A percentile compares a stretch with the other conserved stretches of the same genome.
phyloP scores from a whole-genome alignment of 345 rosid species.

The Heritiera fomes region DNA sequence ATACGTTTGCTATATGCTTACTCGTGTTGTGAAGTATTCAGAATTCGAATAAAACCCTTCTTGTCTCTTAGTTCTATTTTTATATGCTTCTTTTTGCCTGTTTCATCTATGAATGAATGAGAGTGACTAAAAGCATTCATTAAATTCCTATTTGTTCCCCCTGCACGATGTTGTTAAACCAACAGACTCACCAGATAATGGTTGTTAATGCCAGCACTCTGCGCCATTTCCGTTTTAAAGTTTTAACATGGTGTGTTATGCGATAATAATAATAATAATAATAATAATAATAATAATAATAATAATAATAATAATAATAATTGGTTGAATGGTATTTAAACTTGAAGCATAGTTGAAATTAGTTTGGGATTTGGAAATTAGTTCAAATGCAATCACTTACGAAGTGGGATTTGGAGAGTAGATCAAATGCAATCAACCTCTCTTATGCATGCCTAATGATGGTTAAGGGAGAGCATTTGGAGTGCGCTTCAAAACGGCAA shows the following conservation, averaged over 20 bases:
- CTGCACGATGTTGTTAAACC: neutral
- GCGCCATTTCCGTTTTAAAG: neutral
- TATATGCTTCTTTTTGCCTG: neutral
- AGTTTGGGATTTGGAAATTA: too few relatives aligned
- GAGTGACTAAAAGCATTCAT: neutral
- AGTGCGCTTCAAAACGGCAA: too few relatives aligned
- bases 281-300: too few relatives aligned
- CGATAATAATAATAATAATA: too few relatives aligned
- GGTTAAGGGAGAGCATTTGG: too few relatives aligned
- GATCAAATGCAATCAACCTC: too few relatives aligned
- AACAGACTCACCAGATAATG: neutral
- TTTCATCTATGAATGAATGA: conserved; percentile 3
- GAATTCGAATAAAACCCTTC: conserved; percentile 20
- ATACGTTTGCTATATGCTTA: conserved; percentile 18
- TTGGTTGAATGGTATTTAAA: too few relatives aligned
- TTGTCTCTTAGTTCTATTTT: neutral
- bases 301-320: too few relatives aligned
- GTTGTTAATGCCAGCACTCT: neutral
- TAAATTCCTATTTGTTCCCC: neutral
- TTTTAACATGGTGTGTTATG: neutral
- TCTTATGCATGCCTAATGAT: too few relatives aligned
- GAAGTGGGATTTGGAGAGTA: too few relatives aligned
- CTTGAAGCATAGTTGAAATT: too few relatives aligned
- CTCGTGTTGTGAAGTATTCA: conserved; percentile 15
- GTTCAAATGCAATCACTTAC: too few relatives aligned